Percentiles rank a stretch among this genome's conserved stretches.
phyloP scores from a whole-genome alignment of 371 early-diverging fungal species.

The Apophysomyces sp. region DNA sequence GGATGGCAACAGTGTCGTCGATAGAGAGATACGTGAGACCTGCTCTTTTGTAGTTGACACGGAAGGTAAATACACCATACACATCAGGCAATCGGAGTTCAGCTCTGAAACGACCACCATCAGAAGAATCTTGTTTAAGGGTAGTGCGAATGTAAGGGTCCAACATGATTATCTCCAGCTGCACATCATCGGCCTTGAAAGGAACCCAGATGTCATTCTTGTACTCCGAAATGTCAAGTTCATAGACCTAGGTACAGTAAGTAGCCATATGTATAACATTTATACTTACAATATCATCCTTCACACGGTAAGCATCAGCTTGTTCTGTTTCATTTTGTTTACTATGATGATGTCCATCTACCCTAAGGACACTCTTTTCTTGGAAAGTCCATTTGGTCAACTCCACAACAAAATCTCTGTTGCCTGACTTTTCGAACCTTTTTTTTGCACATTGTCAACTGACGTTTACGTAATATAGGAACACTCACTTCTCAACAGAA shows the following conservation, averaged over 20 bases:
- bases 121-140: slow-evolving; percentile 51
- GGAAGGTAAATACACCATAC: slow-evolving; percentile 95
- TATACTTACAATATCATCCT: slow-evolving; percentile 81
- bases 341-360: slow-evolving; percentile 64
- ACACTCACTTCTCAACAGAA: slow-evolving; percentile 19
- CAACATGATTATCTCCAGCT: slow-evolving; percentile 93
- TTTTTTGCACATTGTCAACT: not conserved
- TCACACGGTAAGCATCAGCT: slow-evolving; percentile 81
- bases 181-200: slow-evolving; percentile 73
- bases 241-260: slow-evolving; percentile 60
- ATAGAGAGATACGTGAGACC: slow-evolving; percentile 76
- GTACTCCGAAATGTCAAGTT: slow-evolving; percentile 78
- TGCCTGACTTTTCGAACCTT: slow-evolving; percentile 55
- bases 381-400: slow-evolving; percentile 90
- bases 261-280: not conserved
- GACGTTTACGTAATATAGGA: not conserved
- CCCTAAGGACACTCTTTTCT: slow-evolving; percentile 85
- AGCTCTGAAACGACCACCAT: slow-evolving; percentile 49
- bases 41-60: slow-evolving; percentile 85
- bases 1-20: slow-evolving; percentile 78
- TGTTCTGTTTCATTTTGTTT: slow-evolving; percentile 64
- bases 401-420: slow-evolving; percentile 70
- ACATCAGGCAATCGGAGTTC: slow-evolving; percentile 85
- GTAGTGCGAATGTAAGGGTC: slow-evolving; percentile 93
- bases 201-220: slow-evolving; percentile 80